Evolutionary conservation across 2,329 filamentous ascomycete species (phyloP).

Genomic region (Curvularia sp.): DNA sequence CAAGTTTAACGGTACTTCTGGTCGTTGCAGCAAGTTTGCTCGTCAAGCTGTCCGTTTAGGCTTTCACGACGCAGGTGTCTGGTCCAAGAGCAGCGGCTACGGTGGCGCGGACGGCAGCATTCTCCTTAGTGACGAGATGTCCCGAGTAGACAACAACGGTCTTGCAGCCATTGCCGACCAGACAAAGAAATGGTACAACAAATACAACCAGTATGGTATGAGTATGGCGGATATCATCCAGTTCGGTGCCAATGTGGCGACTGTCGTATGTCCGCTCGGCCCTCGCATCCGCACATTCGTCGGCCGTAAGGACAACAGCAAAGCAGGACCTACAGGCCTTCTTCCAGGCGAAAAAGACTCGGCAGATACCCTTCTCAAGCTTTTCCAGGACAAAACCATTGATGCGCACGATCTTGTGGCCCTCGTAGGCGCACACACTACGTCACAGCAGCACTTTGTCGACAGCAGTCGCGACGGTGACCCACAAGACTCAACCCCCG

Average conservation of each 20-base stretch:
- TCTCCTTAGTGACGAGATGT: constrained; percentile 42
- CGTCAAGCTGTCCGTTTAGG: constrained; percentile 44
- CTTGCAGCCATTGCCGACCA: constrained; percentile 36
- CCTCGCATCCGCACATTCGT: constrained; percentile 50
- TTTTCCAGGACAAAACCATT: constrained; percentile 52
- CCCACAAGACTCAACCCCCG: constrained; percentile 49
- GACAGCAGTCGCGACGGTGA: constrained; percentile 41
- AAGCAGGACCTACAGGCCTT: constrained; percentile 44
- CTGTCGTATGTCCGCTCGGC: constrained; percentile 51
- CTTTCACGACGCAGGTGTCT: constrained; percentile 47
- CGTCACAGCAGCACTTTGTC: constrained; percentile 49
- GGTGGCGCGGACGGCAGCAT: constrained; percentile 48
- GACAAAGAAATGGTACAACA: constrained; percentile 43
- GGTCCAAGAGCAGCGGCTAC: constrained; percentile 36
- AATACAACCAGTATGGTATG: constrained; percentile 46
- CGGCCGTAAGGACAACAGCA: constrained; percentile 49
- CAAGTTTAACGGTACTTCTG: constrained; percentile 45
- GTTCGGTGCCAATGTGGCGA: constrained; percentile 49
- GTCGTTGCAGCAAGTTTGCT: constrained; percentile 45
- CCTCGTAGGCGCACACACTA: constrained; percentile 50
- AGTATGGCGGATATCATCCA: constrained; percentile 52
- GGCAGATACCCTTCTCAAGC: constrained; percentile 45
- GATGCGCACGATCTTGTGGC: constrained; percentile 49
- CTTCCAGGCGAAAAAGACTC: constrained; percentile 45
- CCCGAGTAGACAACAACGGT: constrained; percentile 41